These are phyloP conservation scores for Botrytis aclada DNA, from an alignment of 2,329 filamentous ascomycete species.

Conservation along the genomic window DNA sequence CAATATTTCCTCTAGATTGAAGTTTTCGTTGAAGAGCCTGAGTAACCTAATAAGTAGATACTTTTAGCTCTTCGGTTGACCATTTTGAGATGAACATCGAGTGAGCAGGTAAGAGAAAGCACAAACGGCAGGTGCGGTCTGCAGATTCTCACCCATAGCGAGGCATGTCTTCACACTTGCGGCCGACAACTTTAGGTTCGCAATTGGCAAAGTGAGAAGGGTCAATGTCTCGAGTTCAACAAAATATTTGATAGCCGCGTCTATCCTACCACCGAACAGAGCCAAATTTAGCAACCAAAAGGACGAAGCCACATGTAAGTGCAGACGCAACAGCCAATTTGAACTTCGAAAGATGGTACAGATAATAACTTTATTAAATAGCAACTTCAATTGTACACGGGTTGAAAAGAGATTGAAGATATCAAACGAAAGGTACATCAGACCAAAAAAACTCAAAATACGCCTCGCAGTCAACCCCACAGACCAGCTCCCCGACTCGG, in stretches of 20 bases:
- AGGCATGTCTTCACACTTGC: neutral
- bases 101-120: neutral
- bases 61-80: neutral
- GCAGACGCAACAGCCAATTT: neutral
- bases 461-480: constrained; percentile 15
- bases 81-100: neutral
- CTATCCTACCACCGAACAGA: too few relatives aligned
- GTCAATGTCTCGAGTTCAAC: neutral
- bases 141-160: too few relatives aligned
- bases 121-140: neutral
- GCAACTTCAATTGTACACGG: neutral
- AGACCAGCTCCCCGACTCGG: neutral
- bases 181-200: neutral
- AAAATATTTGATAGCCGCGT: neutral
- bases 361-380: neutral
- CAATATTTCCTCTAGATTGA: neutral
- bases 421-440: neutral
- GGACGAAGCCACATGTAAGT: neutral
- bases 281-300: neutral
- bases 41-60: neutral
- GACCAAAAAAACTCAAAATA: neutral
- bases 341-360: neutral
- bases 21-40: neutral
- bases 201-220: neutral
- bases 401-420: neutral